Evolutionary conservation across 331 rosid species (phyloP), one percentile per base, ranked within the genome.

Genomic region (Quercus tomentella): DNA sequence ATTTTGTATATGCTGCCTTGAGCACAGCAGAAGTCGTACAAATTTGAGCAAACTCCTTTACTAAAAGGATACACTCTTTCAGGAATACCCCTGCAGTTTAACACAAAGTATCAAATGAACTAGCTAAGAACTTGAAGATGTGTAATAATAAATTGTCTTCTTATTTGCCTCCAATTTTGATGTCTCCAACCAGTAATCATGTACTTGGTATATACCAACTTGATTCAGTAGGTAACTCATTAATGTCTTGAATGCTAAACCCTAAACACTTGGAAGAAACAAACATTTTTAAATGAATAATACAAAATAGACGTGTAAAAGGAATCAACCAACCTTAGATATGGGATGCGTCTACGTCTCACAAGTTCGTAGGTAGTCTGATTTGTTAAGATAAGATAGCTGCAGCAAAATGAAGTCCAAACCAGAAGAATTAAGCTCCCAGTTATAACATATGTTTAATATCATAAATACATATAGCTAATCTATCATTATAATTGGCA

Each of bases 281-380:
- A 33, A 20, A 67, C 25, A 33, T 37, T 62, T 45, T 61, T 43
- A 41, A 66, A 56, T 62, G 37, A 56, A 68, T 68, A 22, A 57
- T 54, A 63, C 49, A 25, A 67, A 21, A 55, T 70, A 66, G 61
- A 26, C 80, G 23, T 57, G 54, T 7, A 74, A 76, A 70, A 67
- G 75, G 69, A 75, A 70, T 61, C 37, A 83, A 78, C 93, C 54
- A 78, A 96, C 99, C 99, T 93, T 66, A 96, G 89, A 83, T 93
- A 93, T 35, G 84, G 71, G 84, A 96, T 96, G 61, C 99, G 89
- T 77, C 98, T 96, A 62, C 99, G 96, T 84, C 97, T 92, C 79
- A 96, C 96, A 15, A 96, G 96, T 82, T 96, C 99, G 70, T 84
- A 93, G 26, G 98, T 96, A 14, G 97, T 96, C 86, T 96, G 98